Conservation (phyloP, 768 basidiomycete genomes). For the Pulveroboletus sp. region DNA sequence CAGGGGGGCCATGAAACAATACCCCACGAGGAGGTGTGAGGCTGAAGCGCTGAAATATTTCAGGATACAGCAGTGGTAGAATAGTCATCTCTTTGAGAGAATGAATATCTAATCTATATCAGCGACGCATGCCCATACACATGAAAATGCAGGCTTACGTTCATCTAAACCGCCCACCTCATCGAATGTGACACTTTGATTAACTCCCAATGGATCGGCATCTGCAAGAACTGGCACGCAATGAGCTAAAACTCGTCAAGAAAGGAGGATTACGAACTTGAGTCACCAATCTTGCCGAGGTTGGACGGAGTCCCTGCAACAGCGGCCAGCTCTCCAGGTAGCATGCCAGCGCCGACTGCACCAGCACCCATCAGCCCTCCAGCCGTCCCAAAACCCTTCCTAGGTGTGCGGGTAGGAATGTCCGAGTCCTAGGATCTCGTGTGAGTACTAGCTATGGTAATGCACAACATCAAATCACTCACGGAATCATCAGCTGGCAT, state of each 20-base stretch:
- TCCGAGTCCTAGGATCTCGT: conserved; percentile 62
- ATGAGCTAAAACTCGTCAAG: conserved; percentile 13
- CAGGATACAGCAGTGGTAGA: conserved; percentile 91
- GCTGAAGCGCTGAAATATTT: conserved; percentile 91
- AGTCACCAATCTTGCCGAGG: conserved; percentile 79
- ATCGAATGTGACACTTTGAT: conserved; percentile 91
- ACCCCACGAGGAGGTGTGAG: conserved; percentile 97
- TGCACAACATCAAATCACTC: conserved; percentile 13
- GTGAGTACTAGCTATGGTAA: background rate
- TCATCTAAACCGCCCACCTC: conserved; percentile 95
- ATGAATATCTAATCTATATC: conserved; percentile 70
- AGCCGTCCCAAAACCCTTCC: conserved; percentile 57
- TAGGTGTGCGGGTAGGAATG: conserved; percentile 59
- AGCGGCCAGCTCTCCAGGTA: conserved; percentile 58
- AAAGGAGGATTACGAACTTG: conserved; percentile 43
- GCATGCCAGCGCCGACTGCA: conserved; percentile 49
- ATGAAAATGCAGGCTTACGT: conserved; percentile 48
- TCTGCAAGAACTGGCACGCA: conserved; percentile 73
- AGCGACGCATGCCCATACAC: background rate
- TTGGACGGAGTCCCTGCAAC: conserved; percentile 79
- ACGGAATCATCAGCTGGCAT: conserved; percentile 71
- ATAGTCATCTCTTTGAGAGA: conserved; percentile 98
- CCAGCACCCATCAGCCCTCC: conserved; percentile 53
- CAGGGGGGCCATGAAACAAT: conserved; percentile 96
- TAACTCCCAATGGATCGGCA: conserved; percentile 92